Base-by-base conservation (phyloP, 2,329 filamentous ascomycete species). In the Elsinoe batatas region DNA sequence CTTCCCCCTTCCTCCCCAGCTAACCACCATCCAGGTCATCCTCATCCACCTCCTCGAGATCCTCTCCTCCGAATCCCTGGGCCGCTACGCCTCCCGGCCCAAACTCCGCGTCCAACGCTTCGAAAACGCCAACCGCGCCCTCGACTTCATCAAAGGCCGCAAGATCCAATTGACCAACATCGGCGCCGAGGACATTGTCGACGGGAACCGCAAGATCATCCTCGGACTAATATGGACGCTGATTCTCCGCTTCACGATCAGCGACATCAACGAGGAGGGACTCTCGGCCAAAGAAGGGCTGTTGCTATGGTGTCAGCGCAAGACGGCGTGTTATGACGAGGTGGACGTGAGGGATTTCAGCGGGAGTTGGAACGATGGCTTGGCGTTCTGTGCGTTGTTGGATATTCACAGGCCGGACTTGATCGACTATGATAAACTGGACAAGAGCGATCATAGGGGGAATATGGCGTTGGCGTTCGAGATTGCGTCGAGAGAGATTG, bases 401-500 rank as follows among this genome's bases (percentile, higher is more conserved):
- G 93, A 98, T 70, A 98, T 98, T 63, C 93, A 98, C 74, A 83
- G 93, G 44, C 93, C 93, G 2, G 93, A 98, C 68, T 77, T 98
- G 61, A 98, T 98, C 68, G 93, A 98, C 73, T 98, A 91, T 69
- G 93, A 98, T 66, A 80, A 86, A 33, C 77, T 98, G 61, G 91
- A 98, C 74, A 97, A 97, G 77, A 83, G 77, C 33, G 91, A 98
- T 69, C 93, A 95, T 73, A 83, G 84, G 58, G 91, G 91, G 42
- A 98, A 98, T 74, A 98, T 97, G 91, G 88, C 96, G 72, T 75
- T 97, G 61, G 93, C 93, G 20, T 98, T 98, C 69, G 91, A 97
- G 67, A 91, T 98, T 65, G 93, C 93, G 7, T 83, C 87, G 64
- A 88, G 91, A 68, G 93, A 97, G 74, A 97, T 98, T 65, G 93